Conservation (phyloP, 345 rosid genomes). For the Hibiscus mutabilis region DNA sequence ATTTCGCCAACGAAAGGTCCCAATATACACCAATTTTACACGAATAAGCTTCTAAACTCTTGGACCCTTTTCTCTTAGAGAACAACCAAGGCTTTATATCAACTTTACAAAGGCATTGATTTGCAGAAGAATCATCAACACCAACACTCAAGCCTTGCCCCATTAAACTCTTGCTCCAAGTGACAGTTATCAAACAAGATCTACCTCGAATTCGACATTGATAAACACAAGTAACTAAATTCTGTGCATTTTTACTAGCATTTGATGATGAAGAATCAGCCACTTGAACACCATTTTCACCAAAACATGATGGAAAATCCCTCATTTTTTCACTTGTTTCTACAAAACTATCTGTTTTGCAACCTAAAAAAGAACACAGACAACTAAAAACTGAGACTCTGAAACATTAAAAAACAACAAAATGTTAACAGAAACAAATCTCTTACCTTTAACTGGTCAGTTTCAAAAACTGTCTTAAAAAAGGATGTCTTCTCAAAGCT, state of each 20-base stretch:
- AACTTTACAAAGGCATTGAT: constrained; percentile 77
- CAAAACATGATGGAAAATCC: constrained; percentile 93
- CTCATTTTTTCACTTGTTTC: constrained; percentile 38
- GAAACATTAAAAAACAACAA: constrained; percentile 3
- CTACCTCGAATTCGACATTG: constrained; percentile 62
- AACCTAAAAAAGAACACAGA: constrained; percentile 7
- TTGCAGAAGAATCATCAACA: constrained; percentile 67
- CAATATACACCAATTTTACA: constrained; percentile 62
- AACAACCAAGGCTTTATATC: constrained; percentile 94
- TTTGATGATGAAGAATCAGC: constrained; percentile 74
- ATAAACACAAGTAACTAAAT: constrained; percentile 65
- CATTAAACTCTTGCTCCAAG: constrained; percentile 90
- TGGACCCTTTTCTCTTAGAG: constrained; percentile 83
- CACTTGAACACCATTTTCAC: constrained; percentile 86
- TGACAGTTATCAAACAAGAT: constrained; percentile 59
- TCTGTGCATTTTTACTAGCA: constrained; percentile 57
- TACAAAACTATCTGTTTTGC: neutral
- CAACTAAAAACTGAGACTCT: constrained; percentile 5
- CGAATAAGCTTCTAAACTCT: constrained; percentile 65
- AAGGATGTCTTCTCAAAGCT: neutral
- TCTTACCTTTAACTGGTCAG: constrained; percentile 23
- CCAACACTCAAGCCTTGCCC: constrained; percentile 79
- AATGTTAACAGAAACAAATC: constrained; percentile 1
- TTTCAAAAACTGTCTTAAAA: constrained; percentile 9
- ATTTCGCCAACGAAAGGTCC: constrained; percentile 82